A percentile compares a stretch with the other conserved stretches of the same genome.
phyloP scores from a whole-genome alignment of 2,329 filamentous ascomycete genomes.

The Aspergillus terreus region DNA sequence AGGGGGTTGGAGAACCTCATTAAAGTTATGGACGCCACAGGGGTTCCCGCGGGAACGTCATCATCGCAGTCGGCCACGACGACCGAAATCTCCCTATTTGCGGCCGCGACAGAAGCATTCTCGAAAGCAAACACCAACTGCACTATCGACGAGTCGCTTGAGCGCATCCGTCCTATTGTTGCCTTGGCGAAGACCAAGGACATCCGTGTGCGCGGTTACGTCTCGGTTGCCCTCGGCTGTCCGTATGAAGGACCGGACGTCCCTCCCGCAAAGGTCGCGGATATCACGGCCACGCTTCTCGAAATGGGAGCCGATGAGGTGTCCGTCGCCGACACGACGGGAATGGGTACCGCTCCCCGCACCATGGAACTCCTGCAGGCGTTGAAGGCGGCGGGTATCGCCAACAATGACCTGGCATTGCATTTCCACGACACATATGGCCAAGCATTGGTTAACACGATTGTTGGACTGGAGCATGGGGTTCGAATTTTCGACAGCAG shows the following conservation, averaged over 20 bases:
- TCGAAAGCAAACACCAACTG: constrained; percentile 65
- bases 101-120: constrained; percentile 62
- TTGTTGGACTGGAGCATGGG: constrained; percentile 61
- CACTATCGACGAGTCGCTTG: constrained; percentile 58
- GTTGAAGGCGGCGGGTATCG: constrained; percentile 57
- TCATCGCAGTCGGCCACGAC: constrained; percentile 32
- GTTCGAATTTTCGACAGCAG: constrained; percentile 62
- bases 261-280: constrained; percentile 57
- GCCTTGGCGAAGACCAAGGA: constrained; percentile 52
- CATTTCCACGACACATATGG: constrained; percentile 68
- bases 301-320: constrained; percentile 66
- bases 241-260: constrained; percentile 64
- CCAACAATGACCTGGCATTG: constrained; percentile 57
- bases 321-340: constrained; percentile 63
- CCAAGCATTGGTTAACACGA: constrained; percentile 60
- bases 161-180: constrained; percentile 57
- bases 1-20: constrained; percentile 60
- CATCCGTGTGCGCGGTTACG: constrained; percentile 61
- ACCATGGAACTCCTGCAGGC: constrained; percentile 57
- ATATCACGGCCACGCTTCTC: constrained; percentile 57
- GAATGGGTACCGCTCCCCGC: constrained; percentile 63
- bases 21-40: constrained; percentile 47
- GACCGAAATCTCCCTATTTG: constrained; percentile 60
- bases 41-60: constrained; percentile 28
- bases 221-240: constrained; percentile 62